Conservation (phyloP, 2,329 filamentous ascomycete species). For the Capronia coronata region DNA sequence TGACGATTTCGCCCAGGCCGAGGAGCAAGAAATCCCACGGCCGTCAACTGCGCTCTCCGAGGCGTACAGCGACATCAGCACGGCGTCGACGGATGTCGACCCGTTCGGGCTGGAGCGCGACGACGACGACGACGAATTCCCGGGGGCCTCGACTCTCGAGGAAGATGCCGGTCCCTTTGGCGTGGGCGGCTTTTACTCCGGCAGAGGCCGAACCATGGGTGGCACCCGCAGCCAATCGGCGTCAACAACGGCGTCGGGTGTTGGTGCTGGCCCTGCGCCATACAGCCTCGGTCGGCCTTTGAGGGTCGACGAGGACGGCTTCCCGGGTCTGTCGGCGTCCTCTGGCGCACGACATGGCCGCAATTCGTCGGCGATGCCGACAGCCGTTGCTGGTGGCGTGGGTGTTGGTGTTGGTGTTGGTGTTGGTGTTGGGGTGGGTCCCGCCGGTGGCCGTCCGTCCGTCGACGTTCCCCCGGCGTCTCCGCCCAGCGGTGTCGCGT, state of each 20-base stretch:
- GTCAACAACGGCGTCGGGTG: conserved; percentile 15
- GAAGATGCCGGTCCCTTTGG: conserved; percentile 7
- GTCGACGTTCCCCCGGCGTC: conserved; percentile 36
- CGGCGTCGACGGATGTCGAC: conserved; percentile 26
- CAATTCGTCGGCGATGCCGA: conserved; percentile 1
- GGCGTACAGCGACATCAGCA: conserved; percentile 25
- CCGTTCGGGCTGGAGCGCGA: conserved; percentile 26
- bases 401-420: background rate
- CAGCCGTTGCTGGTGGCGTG: background rate
- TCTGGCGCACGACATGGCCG: conserved; percentile 1
- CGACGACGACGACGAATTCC: conserved; percentile 13
- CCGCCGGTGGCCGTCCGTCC: conserved; percentile 4
- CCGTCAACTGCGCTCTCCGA: conserved; percentile 26
- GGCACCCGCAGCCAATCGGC: conserved; percentile 8
- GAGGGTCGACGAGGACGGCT: conserved; percentile 16
- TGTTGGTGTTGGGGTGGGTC: background rate
- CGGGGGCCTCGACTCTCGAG: conserved; percentile 16
- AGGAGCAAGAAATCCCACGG: conserved; percentile 21
- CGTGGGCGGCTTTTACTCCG: conserved; percentile 20
- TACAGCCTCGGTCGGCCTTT: conserved; percentile 16
- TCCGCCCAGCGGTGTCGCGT: conserved; percentile 36
- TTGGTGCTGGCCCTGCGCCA: conserved; percentile 12
- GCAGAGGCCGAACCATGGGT: conserved; percentile 24
- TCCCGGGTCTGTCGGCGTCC: conserved; percentile 12
- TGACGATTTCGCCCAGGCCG: conserved; percentile 21